Percentiles rank a stretch among this genome's conserved stretches.
Evolutionary conservation across 2,329 filamentous ascomycete genomes (phyloP).

Genomic region (Fusarium tjaetaba): DNA sequence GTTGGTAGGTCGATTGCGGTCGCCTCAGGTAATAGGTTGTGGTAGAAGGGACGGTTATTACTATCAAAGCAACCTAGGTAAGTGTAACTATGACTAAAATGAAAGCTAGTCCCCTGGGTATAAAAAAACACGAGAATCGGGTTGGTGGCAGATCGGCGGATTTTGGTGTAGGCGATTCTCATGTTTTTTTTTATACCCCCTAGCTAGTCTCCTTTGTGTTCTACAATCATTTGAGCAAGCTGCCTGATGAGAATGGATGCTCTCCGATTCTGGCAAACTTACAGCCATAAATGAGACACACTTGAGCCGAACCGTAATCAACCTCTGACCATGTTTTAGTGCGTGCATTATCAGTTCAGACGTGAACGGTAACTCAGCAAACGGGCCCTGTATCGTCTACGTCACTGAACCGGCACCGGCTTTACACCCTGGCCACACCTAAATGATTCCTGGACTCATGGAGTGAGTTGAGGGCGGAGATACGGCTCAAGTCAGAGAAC

Average conservation of each 20-base stretch:
- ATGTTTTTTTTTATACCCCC: too few species aligned
- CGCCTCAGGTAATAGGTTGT: background rate
- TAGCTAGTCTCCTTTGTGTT: background rate
- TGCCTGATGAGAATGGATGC: background rate
- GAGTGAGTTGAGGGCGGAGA: background rate
- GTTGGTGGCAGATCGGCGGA: too few species aligned
- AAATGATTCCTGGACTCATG: background rate
- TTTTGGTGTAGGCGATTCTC: too few species aligned
- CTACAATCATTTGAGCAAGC: background rate
- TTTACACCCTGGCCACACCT: background rate
- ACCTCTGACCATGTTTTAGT: conserved; percentile 31
- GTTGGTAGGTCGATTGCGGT: background rate
- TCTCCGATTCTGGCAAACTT: background rate
- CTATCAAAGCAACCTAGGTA: background rate
- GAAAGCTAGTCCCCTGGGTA: too few species aligned
- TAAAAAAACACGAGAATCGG: too few species aligned
- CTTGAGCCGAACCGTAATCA: conserved; percentile 3
- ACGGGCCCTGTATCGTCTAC: conserved; percentile 16
- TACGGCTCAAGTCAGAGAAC: background rate
- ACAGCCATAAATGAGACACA: background rate
- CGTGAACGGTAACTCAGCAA: conserved; percentile 14
- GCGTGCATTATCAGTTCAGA: conserved; percentile 27
- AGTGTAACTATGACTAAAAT: background rate
- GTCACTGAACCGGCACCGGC: conserved; percentile 19
- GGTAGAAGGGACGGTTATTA: background rate